Base-by-base conservation (phyloP, 2,329 filamentous ascomycete species). In the Epichloe elymi region DNA sequence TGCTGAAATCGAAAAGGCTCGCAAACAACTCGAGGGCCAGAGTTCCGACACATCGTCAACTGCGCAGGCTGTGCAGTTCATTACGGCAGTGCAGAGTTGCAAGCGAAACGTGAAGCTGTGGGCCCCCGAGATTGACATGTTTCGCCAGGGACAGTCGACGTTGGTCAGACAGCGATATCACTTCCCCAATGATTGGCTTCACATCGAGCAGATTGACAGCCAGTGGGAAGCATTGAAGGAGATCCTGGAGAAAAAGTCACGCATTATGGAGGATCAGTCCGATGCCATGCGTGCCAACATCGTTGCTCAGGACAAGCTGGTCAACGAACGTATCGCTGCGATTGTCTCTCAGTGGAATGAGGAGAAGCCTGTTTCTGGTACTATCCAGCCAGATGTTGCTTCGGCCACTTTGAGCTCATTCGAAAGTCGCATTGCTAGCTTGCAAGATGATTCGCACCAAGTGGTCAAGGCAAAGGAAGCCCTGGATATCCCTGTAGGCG, bases 381-480 rank as follows among this genome's bases (percentile, higher is more conserved):
- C 86, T 1, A 94, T 95, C 57, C 85, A 89, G 36, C 91, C 93
- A 0, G 87, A 93, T 43, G 81, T 91, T 59, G 93, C 93, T 10
- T 93, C 88, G 33, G 79, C 82, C 37, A 93, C 88, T 1, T 74
- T 99, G 46, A 79, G 76, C 56, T 81, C 79, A 14, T 98, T 97
- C 63, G 90, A 97, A 64, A 75, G 77, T 35, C 86, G 87, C 47
- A 88, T 98, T 56, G 88, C 86, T 40, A 83, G 83, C 60, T 75
- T 99, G 23, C 87, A 91, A 61, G 83, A 84, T 41, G 90, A 98
- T 63, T 86, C 86, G 26, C 85, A 93, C 53, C 95, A 95, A 82
- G 89, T 99, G 14, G 85, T 87, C 5, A 95, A 89, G 66, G 94
- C 94, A 3, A 98, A 97, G 68, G 93, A 99, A 66, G 93, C 93